A percentile compares a stretch with the other conserved stretches of the same genome.
Evolutionary conservation across 805 yeast species (phyloP).

Genomic region (Jamesozyma lodderae): DNA sequence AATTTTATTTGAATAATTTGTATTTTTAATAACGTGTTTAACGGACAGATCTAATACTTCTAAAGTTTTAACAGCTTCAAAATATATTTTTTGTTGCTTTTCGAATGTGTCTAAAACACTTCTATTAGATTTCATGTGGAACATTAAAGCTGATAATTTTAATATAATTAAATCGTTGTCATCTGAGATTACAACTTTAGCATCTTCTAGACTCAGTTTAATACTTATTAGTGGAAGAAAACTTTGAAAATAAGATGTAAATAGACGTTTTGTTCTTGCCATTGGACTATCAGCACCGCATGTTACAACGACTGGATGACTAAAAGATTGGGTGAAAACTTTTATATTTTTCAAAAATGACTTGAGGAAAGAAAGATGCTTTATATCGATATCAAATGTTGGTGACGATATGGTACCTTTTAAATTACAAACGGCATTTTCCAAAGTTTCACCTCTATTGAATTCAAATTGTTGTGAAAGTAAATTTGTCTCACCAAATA

Average conservation of each 20-base stretch:
- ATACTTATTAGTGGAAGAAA: slow-evolving; percentile 31
- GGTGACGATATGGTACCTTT: slow-evolving; percentile 37
- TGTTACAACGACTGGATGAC: slow-evolving; percentile 7
- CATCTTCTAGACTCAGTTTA: slow-evolving; percentile 34
- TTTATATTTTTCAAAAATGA: slow-evolving; percentile 23
- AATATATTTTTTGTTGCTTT: slow-evolving; percentile 10
- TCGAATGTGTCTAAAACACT: slow-evolving; percentile 5
- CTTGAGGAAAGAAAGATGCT: slow-evolving; percentile 32
- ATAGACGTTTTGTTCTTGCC: slow-evolving; percentile 2
- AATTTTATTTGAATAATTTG: slow-evolving; percentile 14
- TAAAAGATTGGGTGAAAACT: slow-evolving; percentile 19
- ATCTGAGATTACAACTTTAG: slow-evolving; percentile 30
- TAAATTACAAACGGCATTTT: slow-evolving; percentile 30
- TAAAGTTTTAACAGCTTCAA: slow-evolving; percentile 13
- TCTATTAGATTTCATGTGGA: slow-evolving; percentile 18
- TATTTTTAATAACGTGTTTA: slow-evolving; percentile 15
- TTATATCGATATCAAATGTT: slow-evolving; percentile 36
- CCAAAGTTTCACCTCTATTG: slow-evolving; percentile 13
- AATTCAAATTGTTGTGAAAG: slow-evolving; percentile 30
- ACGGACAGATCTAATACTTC: slow-evolving; percentile 19
- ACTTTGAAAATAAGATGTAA: slow-evolving; percentile 12
- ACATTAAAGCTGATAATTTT: slow-evolving; percentile 24
- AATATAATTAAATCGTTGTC: slow-evolving; percentile 23
- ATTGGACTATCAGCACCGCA: slow-evolving; percentile 1
- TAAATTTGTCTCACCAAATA: slow-evolving; percentile 34